Conservation (phyloP, 2,329 filamentous ascomycete genomes). For the Ceratocystis cacaofunesta region DNA sequence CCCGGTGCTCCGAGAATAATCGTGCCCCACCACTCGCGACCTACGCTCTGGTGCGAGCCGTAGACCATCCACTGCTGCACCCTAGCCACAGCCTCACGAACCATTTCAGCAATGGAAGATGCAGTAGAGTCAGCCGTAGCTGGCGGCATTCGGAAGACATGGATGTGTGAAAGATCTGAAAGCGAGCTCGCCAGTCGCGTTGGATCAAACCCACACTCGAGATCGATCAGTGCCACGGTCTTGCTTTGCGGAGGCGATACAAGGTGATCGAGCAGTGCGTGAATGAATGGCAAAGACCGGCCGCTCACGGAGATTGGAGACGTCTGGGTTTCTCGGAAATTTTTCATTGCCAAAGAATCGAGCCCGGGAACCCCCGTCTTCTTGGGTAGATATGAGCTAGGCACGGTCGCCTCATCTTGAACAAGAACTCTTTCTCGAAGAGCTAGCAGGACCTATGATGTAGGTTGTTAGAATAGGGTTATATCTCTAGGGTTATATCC, state of each 20-base stretch:
- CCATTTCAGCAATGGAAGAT: constrained; percentile 17
- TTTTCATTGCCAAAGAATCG: constrained; percentile 31
- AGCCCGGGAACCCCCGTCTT: constrained; percentile 31
- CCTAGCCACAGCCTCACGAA: constrained; percentile 27
- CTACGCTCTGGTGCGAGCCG: constrained; percentile 28
- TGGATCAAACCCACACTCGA: constrained; percentile 40
- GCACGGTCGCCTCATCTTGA: constrained; percentile 11
- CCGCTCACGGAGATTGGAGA: constrained; percentile 37
- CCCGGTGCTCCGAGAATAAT: constrained; percentile 35
- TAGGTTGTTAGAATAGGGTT: constrained; percentile 21
- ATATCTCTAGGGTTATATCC: constrained; percentile 19
- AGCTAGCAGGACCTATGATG: constrained; percentile 18
- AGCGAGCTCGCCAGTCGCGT: constrained; percentile 29
- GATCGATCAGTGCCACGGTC: constrained; percentile 40
- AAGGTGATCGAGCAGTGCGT: constrained; percentile 38
- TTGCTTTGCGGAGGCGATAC: constrained; percentile 34
- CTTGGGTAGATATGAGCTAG: constrained; percentile 20
- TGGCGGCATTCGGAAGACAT: constrained; percentile 32
- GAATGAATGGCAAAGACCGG: constrained; percentile 39
- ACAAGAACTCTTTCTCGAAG: constrained; percentile 18
- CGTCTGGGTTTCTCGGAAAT: constrained; percentile 35
- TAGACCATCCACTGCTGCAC: constrained; percentile 39
- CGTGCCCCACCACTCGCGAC: constrained; percentile 43
- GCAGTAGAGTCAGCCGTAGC: constrained; percentile 19
- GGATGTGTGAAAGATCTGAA: constrained; percentile 34